Base-by-base conservation (phyloP, 192 early-diverging fungal genomes). In the Gamsiella multidivaricata region DNA sequence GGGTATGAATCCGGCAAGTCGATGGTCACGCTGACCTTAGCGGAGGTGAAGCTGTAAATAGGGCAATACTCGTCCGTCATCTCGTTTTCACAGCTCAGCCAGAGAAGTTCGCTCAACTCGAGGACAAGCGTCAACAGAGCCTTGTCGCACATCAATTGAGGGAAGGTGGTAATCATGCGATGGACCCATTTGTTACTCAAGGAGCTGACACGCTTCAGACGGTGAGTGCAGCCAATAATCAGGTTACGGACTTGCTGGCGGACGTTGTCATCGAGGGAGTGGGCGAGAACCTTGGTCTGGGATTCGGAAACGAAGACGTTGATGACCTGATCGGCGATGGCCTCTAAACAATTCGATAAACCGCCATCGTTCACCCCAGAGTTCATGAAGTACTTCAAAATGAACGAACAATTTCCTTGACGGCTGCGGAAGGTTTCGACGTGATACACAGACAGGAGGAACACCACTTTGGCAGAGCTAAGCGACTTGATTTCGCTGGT, bases 371-470 rank as follows among this genome's bases (percentile, higher is more conserved):
- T 91, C 46, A 96, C 90, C 18, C 95, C 91, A 33, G 94, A 87
- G 68, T 98, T 96, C 80, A 87, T 83, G 63, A 98, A 91, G 69
- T 98, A 98, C 51, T 86, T 84, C 33, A 94, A 80, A 42, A 96
- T 87, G 47, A 89, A 87, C 3, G 87, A 87, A 58, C 89, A 92
- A 79, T 89, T 81, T 23, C 92, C 90, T 34, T 89, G 68, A 32
- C 82, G 73, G 32, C 91, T 91, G 23, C 95, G 86, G 70, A 94
- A 86, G 6, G 85, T 82, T 67, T 99, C 97, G 17, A 96, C 87
- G 52, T 94, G 88, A 66, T 94, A 91, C 2, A 96, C 89, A 7
- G 94, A 86, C 28, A 95, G 82, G 12, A 97, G 84, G 79, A 95
- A 99, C 5, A 89, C 91, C 3, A 89, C 83, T 66, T 92, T 89